Evolutionary conservation across 257 asterid genomes (phyloP), one percentile per base, ranked within the genome.

Genomic region (Ajuga chamaepitys): DNA sequence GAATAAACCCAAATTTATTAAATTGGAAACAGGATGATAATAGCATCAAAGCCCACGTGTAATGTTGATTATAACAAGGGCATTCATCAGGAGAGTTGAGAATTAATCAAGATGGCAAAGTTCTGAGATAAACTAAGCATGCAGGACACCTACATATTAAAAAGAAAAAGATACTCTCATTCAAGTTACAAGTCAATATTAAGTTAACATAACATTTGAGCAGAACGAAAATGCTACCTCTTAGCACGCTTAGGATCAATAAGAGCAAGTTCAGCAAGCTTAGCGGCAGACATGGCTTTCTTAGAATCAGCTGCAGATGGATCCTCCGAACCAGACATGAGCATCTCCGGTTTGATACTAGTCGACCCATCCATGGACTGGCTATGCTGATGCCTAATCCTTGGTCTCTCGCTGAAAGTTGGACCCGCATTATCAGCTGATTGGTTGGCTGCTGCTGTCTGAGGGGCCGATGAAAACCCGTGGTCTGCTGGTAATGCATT

Each of bases 301-400:
- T 89, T 93, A 66, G 91, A 67, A 51, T 93, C 97, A 60, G 81
- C 79, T 62, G 81, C 47, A 50, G 95, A 79, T n/a, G 82, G 82
- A 45, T 93, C 99, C 58, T 89, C 97, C 3, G 85, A 30, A 64
- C 89, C 91, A 9, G 89, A 74, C 78, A 86, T 78, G 24, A 89
- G 95, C 97, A 87, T 84, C 76, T 93, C 99, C 11, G 95, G 67
- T 74, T 89, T 89, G 74, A 89, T 82, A 56, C 81, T 74, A 52
- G 97, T 83, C 17, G 99, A 87, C 48, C 99, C 97, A 78, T 93
- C 99, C 99, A 93, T 89, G 56, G 99, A 93, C 78, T 93, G 99
- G 80, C 99, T 93, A 70, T 93, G 97, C 75, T 83, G 93, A 83
- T 92, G 97, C 78, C 98, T 83, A 68, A 81, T 81, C 75, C 95